Percentiles rank a stretch among this genome's conserved stretches.
These are phyloP conservation scores for Paulownia fortunei DNA, from an alignment of 257 asterid genomes.

Conservation along the genomic window DNA sequence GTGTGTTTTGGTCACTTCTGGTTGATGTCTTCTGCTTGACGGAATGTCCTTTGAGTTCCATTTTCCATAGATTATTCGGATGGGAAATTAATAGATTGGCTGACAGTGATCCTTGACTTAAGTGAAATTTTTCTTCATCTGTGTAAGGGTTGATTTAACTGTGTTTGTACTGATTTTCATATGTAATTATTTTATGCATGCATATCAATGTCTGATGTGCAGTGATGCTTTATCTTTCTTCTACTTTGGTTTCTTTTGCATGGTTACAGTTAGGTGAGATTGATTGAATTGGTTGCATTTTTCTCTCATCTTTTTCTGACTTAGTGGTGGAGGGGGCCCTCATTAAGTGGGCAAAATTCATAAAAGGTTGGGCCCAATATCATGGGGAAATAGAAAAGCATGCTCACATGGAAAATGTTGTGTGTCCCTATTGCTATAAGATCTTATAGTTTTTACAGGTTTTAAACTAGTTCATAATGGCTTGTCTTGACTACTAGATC, in stretches of 20 bases:
- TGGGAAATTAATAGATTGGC: constrained; percentile 16
- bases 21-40: not conserved
- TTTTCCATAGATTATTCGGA: constrained; percentile 13
- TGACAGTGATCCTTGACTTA: constrained; percentile 22
- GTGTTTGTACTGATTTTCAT: constrained; percentile 11
- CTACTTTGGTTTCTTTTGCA: constrained; percentile 44
- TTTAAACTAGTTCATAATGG: constrained; percentile 38
- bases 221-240: constrained; percentile 28
- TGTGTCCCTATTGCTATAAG: constrained; percentile 36
- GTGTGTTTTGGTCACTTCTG: not conserved
- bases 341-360: constrained; percentile 45
- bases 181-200: constrained; percentile 18
- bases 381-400: constrained; percentile 47
- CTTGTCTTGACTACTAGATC: constrained; percentile 49
- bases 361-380: constrained; percentile 42
- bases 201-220: constrained; percentile 1
- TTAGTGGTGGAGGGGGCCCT: constrained; percentile 55
- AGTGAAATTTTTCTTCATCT: constrained; percentile 16
- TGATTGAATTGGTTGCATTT: constrained; percentile 38
- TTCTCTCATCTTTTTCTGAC: constrained; percentile 32
- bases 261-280: constrained; percentile 50
- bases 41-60: not conserved
- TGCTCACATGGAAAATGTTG: constrained; percentile 24
- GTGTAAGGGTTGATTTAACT: constrained; percentile 16
- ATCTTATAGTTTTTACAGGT: constrained; percentile 37